A percentile compares a stretch with the other conserved stretches of the same genome.
Evolutionary conservation across 164 flowering plant species (phyloP).

Genomic region (Umbellularia californica): DNA sequence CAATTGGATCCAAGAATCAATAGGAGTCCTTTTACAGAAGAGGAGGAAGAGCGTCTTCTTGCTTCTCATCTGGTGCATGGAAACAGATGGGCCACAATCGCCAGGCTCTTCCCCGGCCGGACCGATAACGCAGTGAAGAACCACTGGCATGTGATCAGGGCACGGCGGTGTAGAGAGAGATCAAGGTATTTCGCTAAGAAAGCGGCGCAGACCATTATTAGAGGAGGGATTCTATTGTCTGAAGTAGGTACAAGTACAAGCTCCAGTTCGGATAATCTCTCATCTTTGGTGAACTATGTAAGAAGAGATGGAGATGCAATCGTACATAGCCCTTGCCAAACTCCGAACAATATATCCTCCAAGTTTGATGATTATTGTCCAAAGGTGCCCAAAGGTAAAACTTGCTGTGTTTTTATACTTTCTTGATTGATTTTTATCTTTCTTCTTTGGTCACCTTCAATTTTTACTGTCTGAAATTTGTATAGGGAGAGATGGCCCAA

Average conservation of each 20-base stretch:
- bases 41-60: constrained; percentile 63
- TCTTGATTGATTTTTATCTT: not conserved
- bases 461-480: not conserved
- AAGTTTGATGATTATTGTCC: not conserved
- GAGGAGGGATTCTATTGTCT: constrained; percentile 5
- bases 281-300: constrained; percentile 16
- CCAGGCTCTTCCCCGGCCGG: constrained; percentile 61
- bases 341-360: constrained; percentile 5
- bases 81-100: constrained; percentile 59
- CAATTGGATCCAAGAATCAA: constrained; percentile 67
- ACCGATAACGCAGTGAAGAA: constrained; percentile 77
- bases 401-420: not conserved
- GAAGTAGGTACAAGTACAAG: constrained; percentile 4
- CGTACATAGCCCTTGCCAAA: constrained; percentile 7
- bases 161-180: constrained; percentile 43
- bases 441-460: not conserved
- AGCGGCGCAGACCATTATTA: constrained; percentile 20
- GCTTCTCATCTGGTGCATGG: constrained; percentile 61
- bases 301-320: constrained; percentile 11
- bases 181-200: constrained; percentile 35
- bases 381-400: constrained; percentile 12
- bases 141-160: constrained; percentile 74
- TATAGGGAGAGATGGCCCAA: constrained; percentile 33
- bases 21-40: constrained; percentile 57
- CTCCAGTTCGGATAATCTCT: constrained; percentile 8